Evolutionary conservation across 257 asterid genomes (phyloP).

Genomic region (Rhazya stricta): DNA sequence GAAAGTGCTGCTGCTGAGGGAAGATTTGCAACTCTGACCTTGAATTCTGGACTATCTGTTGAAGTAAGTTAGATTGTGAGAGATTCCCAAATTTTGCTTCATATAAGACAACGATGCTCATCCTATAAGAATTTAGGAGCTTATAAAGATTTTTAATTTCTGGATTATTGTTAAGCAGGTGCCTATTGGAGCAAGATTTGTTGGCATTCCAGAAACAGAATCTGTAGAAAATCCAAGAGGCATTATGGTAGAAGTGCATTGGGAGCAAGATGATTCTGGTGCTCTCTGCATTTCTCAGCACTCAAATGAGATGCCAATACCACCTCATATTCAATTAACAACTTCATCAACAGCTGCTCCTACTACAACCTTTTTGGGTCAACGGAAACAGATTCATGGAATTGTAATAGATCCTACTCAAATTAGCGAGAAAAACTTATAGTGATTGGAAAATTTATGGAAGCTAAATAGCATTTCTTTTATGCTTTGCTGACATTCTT

Average conservation of each 20-base stretch:
- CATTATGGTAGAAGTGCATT: conserved; percentile 69
- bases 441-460: background rate
- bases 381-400: conserved; percentile 38
- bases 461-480: background rate
- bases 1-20: conserved; percentile 77
- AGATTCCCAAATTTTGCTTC: background rate
- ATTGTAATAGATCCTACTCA: conserved; percentile 74
- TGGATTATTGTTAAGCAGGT: conserved; percentile 36
- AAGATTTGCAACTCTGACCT: conserved; percentile 47
- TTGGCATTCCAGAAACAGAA: conserved; percentile 73
- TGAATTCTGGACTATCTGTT: conserved; percentile 55
- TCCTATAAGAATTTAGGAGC: background rate
- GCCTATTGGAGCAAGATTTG: conserved; percentile 73
- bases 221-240: conserved; percentile 51
- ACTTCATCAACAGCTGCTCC: conserved; percentile 31
- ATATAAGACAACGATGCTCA: background rate
- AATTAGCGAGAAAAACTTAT: conserved; percentile 17
- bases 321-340: conserved; percentile 44
- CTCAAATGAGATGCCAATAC: conserved; percentile 55
- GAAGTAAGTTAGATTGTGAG: conserved; percentile 48
- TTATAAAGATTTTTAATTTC: background rate
- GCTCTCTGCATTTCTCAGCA: conserved; percentile 72
- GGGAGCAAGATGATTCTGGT: conserved; percentile 94
- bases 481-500: background rate
- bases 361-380: conserved; percentile 23